Evolutionary conservation across 805 yeast species (phyloP), one percentile per base, ranked within the genome.

Genomic region (Ogataea pini): DNA sequence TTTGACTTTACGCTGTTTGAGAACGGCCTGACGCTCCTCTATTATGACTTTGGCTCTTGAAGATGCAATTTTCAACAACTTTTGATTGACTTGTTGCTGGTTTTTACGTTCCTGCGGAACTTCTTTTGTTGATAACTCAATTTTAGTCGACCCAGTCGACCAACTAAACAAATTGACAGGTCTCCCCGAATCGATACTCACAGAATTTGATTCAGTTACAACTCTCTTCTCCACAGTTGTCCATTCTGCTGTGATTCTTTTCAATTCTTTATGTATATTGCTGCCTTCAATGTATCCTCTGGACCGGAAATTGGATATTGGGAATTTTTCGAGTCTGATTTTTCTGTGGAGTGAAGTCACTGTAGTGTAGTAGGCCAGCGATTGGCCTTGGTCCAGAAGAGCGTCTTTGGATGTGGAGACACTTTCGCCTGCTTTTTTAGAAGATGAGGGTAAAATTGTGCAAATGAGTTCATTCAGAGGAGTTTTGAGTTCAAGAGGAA

Each of bases 191-290:
- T 29, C 40, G 28, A 24, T 43, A 1, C 14, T 29, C 14, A 8
- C 16, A 12, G 37, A 22, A 16, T 37, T 47, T 1, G 46, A 31
- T 8, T 46, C 47, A 14, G 49, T 49, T n/a, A 52, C 54, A 13
- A 62, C 44, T 8, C 61, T 61, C 39, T 58, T 66, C 46, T 66
- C 70, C n/a, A 48, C 52, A 9, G 44, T 50, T 4, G 57, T 52
- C 70, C 70, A 66, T 14, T 45, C 37, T 25, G 52, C 51, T 2
- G 61, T 34, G 3, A 64, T 52, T 10, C 36, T 36, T 3, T 36
- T 19, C 13, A 57, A 9, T 18, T 56, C 49, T 18, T 50, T 40
- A 19, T 53, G 46, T 4, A 51, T 42, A 6, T 19, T 33, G 48
- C 60, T 52, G 13, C 44, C 25, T 9, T 45, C 47, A 17, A 50